A percentile compares a stretch with the other conserved stretches of the same genome.
Conservation (phyloP, 1,284 basidiomycete species). For the Pterula multifida region DNA sequence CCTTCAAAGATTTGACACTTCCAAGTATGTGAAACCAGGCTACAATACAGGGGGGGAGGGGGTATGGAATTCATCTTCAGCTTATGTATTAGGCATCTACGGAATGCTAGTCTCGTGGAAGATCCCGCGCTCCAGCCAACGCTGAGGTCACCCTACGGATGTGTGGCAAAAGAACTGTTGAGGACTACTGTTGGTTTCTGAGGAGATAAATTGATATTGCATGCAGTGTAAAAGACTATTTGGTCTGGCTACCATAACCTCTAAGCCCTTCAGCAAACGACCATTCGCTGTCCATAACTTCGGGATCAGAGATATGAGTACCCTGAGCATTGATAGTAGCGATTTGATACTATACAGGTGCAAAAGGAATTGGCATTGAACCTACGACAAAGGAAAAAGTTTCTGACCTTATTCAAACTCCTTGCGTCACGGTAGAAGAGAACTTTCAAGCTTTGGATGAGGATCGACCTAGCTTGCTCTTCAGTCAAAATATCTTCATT, state of each 20-base stretch:
- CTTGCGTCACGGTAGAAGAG: slow-evolving; percentile 96
- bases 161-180: no score
- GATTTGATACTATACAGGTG: slow-evolving; percentile 75
- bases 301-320: slow-evolving; percentile 72
- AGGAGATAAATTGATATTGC: no score
- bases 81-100: no score
- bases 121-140: no score
- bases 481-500: slow-evolving; percentile 66
- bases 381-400: background rate
- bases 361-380: background rate
- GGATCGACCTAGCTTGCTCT: slow-evolving; percentile 68
- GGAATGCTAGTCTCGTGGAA: no score
- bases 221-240: slow-evolving; percentile 18
- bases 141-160: no score
- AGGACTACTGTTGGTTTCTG: no score
- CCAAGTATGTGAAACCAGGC: no score
- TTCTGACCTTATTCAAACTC: slow-evolving; percentile 84
- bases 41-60: no score
- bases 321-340: slow-evolving; percentile 79
- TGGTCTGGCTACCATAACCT: slow-evolving; percentile 64
- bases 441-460: slow-evolving; percentile 87
- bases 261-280: slow-evolving; percentile 85
- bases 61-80: no score
- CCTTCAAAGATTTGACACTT: no score
- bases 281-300: slow-evolving; percentile 75